Evolutionary conservation across 768 basidiomycete genomes (phyloP).

Genomic region (Kwoniella pini): DNA sequence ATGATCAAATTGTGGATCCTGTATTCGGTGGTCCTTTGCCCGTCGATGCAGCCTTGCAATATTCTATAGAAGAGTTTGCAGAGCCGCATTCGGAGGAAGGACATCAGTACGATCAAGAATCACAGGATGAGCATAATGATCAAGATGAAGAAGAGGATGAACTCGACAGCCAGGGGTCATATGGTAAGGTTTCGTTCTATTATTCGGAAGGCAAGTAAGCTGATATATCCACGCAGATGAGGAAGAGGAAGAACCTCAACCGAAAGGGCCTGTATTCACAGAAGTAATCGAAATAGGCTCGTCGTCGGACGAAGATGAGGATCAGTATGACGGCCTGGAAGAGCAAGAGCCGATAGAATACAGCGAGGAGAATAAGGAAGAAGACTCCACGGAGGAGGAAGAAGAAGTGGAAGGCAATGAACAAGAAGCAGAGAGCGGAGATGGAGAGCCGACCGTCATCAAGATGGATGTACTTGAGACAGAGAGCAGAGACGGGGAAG

Average conservation of each 20-base stretch:
- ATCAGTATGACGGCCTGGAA: constrained; percentile 13
- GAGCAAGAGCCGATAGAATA: no score
- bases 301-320: constrained; percentile 25
- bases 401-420: constrained; percentile 4
- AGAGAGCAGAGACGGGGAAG: constrained; percentile 6
- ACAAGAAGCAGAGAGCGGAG: constrained; percentile 1
- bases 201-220: no score
- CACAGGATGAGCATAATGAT: not conserved
- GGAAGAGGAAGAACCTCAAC: not conserved
- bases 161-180: no score
- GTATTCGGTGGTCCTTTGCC: not conserved
- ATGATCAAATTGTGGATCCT: no score
- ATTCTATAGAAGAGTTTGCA: not conserved
- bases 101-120: not conserved
- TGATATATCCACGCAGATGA: constrained; percentile 4
- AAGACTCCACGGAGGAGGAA: not conserved
- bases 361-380: no score
- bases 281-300: constrained; percentile 28
- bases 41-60: no score
- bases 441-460: not conserved
- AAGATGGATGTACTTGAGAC: no score
- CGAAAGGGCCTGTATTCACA: not conserved
- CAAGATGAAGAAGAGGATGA: constrained; percentile 19
- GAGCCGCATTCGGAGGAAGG: not conserved
- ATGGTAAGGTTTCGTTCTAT: no score